Base-by-base conservation (phyloP, 176 grass and related monocot genomes). In the Olyra latifolia region DNA sequence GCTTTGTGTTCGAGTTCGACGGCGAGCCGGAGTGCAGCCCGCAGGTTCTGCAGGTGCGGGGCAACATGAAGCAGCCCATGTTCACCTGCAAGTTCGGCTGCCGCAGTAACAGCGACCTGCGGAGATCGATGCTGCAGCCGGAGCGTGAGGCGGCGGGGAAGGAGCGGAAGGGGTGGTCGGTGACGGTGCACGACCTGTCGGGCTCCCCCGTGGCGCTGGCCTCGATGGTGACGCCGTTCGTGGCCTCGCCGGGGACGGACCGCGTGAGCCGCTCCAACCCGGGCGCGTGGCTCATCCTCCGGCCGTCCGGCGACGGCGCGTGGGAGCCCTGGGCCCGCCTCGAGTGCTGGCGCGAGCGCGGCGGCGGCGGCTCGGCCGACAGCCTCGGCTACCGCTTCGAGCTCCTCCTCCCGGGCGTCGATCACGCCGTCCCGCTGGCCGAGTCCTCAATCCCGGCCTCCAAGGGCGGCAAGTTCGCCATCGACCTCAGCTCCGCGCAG, bases 31-130 rank as follows among this genome's bases (percentile, higher is more conserved):
- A 97, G 91, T 92, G 91, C 72, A 92, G 91, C 83, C 91, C 94
- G 10, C 91, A 90, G 86, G 94, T 94, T 27, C 80, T 90, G 35
- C 91, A 94, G 89, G 86, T 92, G 27, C 71, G 84, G 23, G 87
- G 89, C 25, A 39, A 5, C 66, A 86, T 89, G 89, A 90, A 84
- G 66, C 94, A 97, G 82, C 94, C 94, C 13, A 91, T 97, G 80
- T 97, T 97, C 88, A 97, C 91, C 25, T 97, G 94, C 94, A 88
- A 88, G 79, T 99, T 99, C 82, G 88, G 88, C 2, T 99, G 92
- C 86, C 90, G 96, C 13, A 89, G 78, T 69, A 83, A 86, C 70
- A 89, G 88, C 80, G 96, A 99, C 78, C 90, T 94, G 47, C 88
- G 90, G 10, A 64, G 86, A 32, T 77, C 89, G 0, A 75, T 76